phyloP scores from a whole-genome alignment of 1,284 basidiomycete species.

The Ceratobasidium sp. region DNA sequence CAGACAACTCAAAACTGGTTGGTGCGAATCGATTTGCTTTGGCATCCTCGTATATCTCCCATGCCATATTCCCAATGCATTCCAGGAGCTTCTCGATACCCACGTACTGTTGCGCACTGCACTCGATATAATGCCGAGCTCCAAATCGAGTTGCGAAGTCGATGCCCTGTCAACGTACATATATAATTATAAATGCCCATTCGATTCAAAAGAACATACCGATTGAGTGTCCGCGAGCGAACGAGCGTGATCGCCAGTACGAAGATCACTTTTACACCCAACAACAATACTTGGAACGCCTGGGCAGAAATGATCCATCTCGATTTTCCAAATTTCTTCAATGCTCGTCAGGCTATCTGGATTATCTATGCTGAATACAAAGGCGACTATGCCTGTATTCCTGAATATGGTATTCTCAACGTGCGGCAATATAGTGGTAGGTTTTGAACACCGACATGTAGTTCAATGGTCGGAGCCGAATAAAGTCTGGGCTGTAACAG shows the following conservation, averaged over 20 bases:
- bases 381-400: no score
- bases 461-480: no score
- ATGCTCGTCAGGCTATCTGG: slow-evolving; percentile 6
- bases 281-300: slow-evolving; percentile 14
- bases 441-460: no score
- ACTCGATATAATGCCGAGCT: slow-evolving; percentile 31
- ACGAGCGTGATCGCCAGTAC: not conserved
- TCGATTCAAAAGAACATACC: not conserved
- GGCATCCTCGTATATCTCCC: slow-evolving; percentile 17
- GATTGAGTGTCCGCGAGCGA: slow-evolving; percentile 13
- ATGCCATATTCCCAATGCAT: slow-evolving; percentile 11
- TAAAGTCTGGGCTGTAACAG: no score
- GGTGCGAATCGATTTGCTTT: not conserved
- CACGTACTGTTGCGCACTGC: slow-evolving; percentile 15
- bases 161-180: slow-evolving; percentile 1
- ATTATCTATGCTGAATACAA: slow-evolving; percentile 8
- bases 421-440: not conserved
- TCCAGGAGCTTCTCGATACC: slow-evolving; percentile 8
- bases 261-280: slow-evolving; percentile 24
- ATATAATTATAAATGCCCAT: not conserved
- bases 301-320: slow-evolving; percentile 1
- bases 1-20: not conserved
- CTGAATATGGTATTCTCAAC: no score
- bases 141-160: slow-evolving; percentile 15
- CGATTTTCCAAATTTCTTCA: slow-evolving; percentile 4